Conservation (phyloP, 176 grass and related monocot species). For the Musa schizocarpa region DNA sequence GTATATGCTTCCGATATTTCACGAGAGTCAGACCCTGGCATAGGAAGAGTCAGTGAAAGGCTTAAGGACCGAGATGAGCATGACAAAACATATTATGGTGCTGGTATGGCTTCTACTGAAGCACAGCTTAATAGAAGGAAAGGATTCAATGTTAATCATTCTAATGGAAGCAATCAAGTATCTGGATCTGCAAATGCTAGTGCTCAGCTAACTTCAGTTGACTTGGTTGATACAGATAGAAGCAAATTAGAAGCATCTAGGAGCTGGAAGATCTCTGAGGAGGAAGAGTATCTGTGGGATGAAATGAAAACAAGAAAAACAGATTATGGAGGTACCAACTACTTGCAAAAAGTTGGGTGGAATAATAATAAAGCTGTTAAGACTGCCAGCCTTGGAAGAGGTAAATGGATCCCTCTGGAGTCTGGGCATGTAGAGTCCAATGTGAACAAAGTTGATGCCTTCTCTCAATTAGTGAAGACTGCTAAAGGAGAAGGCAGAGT, state of each 20-base stretch:
- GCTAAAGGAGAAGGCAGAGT: slow-evolving; percentile 36
- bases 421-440: slow-evolving; percentile 27
- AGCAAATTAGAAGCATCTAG: slow-evolving; percentile 39
- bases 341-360: slow-evolving; percentile 52
- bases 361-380: slow-evolving; percentile 40
- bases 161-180: slow-evolving; percentile 8
- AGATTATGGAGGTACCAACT: slow-evolving; percentile 31
- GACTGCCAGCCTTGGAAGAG: slow-evolving; percentile 39
- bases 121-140: slow-evolving; percentile 28
- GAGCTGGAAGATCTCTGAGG: slow-evolving; percentile 91
- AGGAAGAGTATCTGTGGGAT: slow-evolving; percentile 95
- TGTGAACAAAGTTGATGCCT: slow-evolving; percentile 25
- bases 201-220: slow-evolving; percentile 34
- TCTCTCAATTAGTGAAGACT: slow-evolving; percentile 35
- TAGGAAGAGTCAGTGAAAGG: slow-evolving; percentile 38
- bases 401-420: slow-evolving; percentile 28
- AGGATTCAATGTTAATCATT: slow-evolving; percentile 39
- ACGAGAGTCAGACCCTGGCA: slow-evolving; percentile 26
- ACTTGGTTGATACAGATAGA: slow-evolving; percentile 37
- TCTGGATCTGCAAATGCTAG: slow-evolving; percentile 37
- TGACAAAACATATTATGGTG: slow-evolving; percentile 9
- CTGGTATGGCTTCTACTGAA: slow-evolving; percentile 32
- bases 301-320: slow-evolving; percentile 38
- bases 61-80: slow-evolving; percentile 43
- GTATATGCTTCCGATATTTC: slow-evolving; percentile 37